A percentile compares a stretch with the other conserved stretches of the same genome.
Evolutionary conservation across 176 grass and related monocot species (phyloP).

Genomic region (Ensete ventricosum): DNA sequence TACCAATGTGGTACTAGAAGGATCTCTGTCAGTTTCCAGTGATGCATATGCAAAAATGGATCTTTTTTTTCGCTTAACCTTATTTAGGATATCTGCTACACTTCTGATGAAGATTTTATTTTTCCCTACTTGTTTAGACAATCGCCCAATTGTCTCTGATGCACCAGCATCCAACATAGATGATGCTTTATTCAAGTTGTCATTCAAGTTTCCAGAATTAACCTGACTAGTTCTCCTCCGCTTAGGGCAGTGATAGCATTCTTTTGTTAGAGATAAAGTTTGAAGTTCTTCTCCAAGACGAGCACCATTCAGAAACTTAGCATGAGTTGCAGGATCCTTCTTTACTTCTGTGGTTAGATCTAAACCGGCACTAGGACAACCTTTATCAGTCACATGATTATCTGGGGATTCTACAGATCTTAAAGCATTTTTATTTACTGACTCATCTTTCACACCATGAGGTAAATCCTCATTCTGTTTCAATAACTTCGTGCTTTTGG

Average conservation of each 20-base stretch:
- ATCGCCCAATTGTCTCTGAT: conserved; percentile 23
- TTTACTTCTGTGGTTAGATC: conserved; percentile 15
- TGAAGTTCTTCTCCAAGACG: conserved; percentile 9
- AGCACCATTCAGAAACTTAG: not conserved
- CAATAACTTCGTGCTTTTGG: conserved; percentile 9
- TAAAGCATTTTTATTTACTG: not conserved
- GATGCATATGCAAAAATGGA: conserved; percentile 19
- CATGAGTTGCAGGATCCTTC: conserved; percentile 11
- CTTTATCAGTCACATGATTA: not conserved
- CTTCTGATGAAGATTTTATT: conserved; percentile 23
- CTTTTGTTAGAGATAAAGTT: conserved; percentile 17
- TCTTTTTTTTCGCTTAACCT: conserved; percentile 24
- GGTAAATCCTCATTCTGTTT: not conserved
- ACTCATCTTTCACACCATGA: not conserved
- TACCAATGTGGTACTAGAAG: not conserved
- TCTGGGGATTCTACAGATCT: not conserved
- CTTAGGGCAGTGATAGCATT: conserved; percentile 21
- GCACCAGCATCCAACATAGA: conserved; percentile 3
- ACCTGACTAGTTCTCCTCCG: conserved; percentile 1
- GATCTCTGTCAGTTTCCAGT: conserved; percentile 5
- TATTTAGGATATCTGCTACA: conserved; percentile 26
- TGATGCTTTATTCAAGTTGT: not conserved
- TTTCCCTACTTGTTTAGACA: conserved; percentile 13
- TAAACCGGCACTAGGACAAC: conserved; percentile 15
- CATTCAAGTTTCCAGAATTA: not conserved